These are phyloP conservation scores for Euphorbia celastroides DNA, from an alignment of 441 rosid species.

Conservation along the genomic window DNA sequence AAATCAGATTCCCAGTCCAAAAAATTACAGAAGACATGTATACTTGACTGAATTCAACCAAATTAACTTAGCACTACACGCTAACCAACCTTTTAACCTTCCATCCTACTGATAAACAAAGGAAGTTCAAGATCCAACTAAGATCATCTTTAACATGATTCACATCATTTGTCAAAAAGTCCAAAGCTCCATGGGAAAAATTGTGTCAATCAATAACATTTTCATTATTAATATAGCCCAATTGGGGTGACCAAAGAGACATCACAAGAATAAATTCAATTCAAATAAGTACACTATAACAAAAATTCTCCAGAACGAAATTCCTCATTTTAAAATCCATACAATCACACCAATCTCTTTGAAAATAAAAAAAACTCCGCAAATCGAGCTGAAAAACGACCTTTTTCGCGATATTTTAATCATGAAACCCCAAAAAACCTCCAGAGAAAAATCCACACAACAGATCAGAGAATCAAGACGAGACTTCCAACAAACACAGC, in stretches of 20 bases:
- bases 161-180: not conserved
- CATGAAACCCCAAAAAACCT: not conserved
- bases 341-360: not conserved
- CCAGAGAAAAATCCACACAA: not conserved
- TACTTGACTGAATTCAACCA: not conserved
- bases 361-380: not conserved
- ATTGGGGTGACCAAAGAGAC: not conserved
- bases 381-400: not conserved
- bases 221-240: not conserved
- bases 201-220: not conserved
- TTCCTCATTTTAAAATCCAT: not conserved
- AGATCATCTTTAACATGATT: not conserved
- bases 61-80: not conserved
- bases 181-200: not conserved
- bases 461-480: not conserved
- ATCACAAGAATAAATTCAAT: not conserved
- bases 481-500: not conserved
- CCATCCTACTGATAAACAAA: not conserved
- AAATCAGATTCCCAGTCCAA: slow-evolving; percentile 3
- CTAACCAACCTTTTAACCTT: not conserved
- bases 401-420: not conserved
- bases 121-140: not conserved
- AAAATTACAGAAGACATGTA: not conserved
- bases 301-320: not conserved
- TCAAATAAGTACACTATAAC: not conserved